Base-by-base conservation (phyloP, 306 rosid species). In the Pyrus pyrifolia region DNA sequence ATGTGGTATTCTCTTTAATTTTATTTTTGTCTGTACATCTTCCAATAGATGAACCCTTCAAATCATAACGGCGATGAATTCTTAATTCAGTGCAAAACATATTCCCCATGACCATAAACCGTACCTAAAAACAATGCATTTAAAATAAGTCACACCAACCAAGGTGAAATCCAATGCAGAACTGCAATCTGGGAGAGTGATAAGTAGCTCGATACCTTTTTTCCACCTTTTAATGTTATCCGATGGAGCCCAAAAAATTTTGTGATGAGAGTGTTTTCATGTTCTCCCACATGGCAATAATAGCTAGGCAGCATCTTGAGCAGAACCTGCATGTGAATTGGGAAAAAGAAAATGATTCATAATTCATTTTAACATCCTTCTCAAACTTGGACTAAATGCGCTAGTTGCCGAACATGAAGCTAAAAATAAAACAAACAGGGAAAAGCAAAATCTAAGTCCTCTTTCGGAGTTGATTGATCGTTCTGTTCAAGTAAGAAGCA, bases 91-190 rank as follows among this genome's bases (percentile, higher is more conserved):
- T 95, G 84, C 88, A 89, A 74, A 95, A 92, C 99, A 95, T 92
- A 82, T 95, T 95, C 67, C 99, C 99, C 99, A 95, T 95, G 79
- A 95, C 98, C 83, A 95, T 91, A 74, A 95, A 95, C 38, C 98
- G 98, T 55, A 95, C 96, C 99, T 95, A 76, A 63, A 76, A 40
- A 67, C 55, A 85, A 73, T 85, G 80, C 53, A 80, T 45, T 31
- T 80, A 75, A 53, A 79, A 73, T 72, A 53, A 42, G 67, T 73
- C 67, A 80, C 5, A 71, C 66, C 18, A 60, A 62, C 25, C 73
- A 77, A 49, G 68, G 67, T 58, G 57, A 72, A 79, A 69, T 58
- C 55, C 40, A 51, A 8, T 52, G 21, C 73, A 73, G 61, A 73
- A 71, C 76, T 60, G 74, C 71, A 13, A 80, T 70, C 71, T 63